phyloP scores from a whole-genome alignment of 1,284 basidiomycete species.

The Pisolithus thermaeus region DNA sequence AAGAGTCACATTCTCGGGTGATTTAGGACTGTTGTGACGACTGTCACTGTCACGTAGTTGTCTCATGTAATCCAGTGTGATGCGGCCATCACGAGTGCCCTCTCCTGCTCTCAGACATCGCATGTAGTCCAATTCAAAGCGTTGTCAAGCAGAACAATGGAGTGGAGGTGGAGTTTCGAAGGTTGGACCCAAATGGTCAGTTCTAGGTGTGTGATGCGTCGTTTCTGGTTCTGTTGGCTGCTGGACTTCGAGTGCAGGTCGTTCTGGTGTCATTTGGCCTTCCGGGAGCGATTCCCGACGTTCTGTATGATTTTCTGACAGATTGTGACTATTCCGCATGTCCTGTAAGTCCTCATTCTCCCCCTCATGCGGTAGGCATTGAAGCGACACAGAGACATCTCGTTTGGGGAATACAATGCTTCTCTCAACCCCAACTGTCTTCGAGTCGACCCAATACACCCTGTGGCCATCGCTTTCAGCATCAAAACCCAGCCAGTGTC shows the following conservation, averaged over 20 bases:
- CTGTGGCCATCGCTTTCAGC: background rate
- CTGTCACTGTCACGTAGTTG: too few species aligned
- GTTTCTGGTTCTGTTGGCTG: background rate
- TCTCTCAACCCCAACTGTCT: background rate
- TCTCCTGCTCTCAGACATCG: background rate
- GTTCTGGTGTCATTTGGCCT: background rate
- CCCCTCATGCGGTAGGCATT: too few species aligned
- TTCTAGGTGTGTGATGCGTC: background rate
- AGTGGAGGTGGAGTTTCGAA: background rate
- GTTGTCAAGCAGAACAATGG: background rate
- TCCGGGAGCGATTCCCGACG: background rate
- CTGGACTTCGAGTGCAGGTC: background rate
- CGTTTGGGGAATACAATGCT: too few species aligned
- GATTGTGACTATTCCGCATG: background rate
- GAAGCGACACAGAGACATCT: too few species aligned
- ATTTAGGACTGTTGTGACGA: too few species aligned
- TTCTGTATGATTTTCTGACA: background rate
- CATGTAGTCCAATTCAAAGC: slow-evolving; percentile 1
- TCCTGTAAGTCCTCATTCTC: too few species aligned
- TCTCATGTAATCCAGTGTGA: background rate
- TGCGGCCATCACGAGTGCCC: background rate
- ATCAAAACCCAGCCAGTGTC: slow-evolving; percentile 22
- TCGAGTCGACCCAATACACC: background rate
- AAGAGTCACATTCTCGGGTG: background rate
- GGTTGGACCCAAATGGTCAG: background rate